phyloP scores from a whole-genome alignment of 306 rosid species.

The Casuarina glauca region DNA sequence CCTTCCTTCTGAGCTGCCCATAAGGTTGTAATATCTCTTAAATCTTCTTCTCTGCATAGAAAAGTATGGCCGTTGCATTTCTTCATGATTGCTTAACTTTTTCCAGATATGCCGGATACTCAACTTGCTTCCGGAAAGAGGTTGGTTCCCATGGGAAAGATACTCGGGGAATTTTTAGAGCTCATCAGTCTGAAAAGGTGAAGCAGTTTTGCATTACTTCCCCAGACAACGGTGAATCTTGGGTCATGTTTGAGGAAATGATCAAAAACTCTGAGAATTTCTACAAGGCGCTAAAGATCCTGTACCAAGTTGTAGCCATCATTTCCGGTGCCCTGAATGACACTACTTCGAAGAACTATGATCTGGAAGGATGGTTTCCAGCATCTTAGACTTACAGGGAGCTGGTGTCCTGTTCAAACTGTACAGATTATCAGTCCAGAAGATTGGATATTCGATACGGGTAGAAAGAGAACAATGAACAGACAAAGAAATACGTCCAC shows the following conservation, averaged over 20 bases:
- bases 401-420: no score
- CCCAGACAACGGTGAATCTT: constrained; percentile 81
- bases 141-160: constrained; percentile 98
- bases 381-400: no score
- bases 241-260: constrained; percentile 98
- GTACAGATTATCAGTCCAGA: no score
- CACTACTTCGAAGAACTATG: no score
- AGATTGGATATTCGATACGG: no score
- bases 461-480: no score
- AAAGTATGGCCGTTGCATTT: constrained; percentile 1
- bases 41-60: neutral
- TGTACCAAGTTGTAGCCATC: no score
- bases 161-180: constrained; percentile 90
- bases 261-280: constrained; percentile 86
- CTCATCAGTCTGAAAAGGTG: constrained; percentile 94
- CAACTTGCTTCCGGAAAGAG: constrained; percentile 95
- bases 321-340: no score
- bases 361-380: no score
- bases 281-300: constrained; percentile 48
- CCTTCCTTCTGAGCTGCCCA: constrained; percentile 85
- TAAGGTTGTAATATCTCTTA: constrained; percentile 52
- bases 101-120: constrained; percentile 88
- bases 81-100: constrained; percentile 11
- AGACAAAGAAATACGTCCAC: no score
- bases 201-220: constrained; percentile 88